Base-by-base conservation (phyloP, 495 filamentous ascomycete genomes). In the Tuber indicum region DNA sequence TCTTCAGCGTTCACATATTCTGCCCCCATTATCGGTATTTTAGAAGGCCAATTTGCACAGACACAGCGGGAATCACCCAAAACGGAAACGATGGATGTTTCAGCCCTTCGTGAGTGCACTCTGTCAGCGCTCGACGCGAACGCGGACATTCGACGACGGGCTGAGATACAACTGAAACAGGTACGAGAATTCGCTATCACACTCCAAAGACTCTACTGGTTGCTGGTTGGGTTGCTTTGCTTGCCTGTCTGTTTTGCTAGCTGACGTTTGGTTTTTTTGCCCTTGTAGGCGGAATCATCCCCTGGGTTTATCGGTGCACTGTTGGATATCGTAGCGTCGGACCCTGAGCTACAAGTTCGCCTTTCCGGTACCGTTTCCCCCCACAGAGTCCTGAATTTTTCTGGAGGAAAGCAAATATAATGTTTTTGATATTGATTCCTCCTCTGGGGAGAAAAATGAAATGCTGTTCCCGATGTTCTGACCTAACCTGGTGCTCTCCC, bases 121-220 rank as follows among this genome's bases (percentile, higher is more conserved):
- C 89, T 91, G 84, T 91, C 92, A 83, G 98, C 94, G 71, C 90
- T 98, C 82, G 91, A 93, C 81, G 84, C 92, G 78, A 93, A 98
- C 87, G 90, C 93, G 81, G 92, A 96, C 81, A 90, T 88, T 85
- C 90, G 96, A 83, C 90, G 90, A 81, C 90, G 92, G 84, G 96
- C 94, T 76, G 96, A 98, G 87, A 86, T 94, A 81, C 93, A 98
- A 85, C 87, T 99, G 80, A 97, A 95, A 91, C 91, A 92, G 89
- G 96, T 98, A 89, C 83, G 91, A 87, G 76, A 77, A 36, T 66
- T 36, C 58, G 32, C 52, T 26, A 66, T 36, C 26, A 66, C 17
- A 36, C 58, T 36, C 14, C n/a, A n/a, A n/a, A 26, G 17, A 58
- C 72, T 46, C 32, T 76, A 23, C 73, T 74, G 74, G 58, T 36